Percentiles rank a stretch among this genome's conserved stretches.
phyloP scores from a whole-genome alignment of 2,329 filamentous ascomycete genomes.

The Fusarium setosum region DNA sequence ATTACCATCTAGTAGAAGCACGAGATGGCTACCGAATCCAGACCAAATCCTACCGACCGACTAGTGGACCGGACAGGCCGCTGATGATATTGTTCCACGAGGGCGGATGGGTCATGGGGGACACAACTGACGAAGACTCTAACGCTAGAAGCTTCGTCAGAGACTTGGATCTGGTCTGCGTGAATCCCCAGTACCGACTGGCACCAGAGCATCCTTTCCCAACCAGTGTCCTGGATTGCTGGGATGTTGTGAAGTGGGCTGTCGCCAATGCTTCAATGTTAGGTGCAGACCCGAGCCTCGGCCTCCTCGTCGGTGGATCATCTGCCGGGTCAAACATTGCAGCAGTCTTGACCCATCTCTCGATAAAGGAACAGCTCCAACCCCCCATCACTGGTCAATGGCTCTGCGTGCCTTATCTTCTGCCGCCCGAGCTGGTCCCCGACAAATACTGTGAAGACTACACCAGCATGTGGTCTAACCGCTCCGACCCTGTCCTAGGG shows the following conservation, averaged over 20 bases:
- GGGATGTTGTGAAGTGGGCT: constrained; percentile 7
- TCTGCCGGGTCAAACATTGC: not conserved
- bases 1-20: not conserved
- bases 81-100: not conserved
- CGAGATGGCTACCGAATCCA: not conserved
- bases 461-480: not conserved
- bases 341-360: not conserved
- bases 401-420: not conserved
- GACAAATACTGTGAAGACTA: not conserved
- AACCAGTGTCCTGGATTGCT: not conserved
- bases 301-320: not conserved
- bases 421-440: not conserved
- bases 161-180: not conserved
- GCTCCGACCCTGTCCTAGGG: not conserved
- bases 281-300: not conserved
- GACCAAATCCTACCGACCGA: not conserved
- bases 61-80: not conserved
- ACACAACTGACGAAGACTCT: not conserved
- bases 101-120: constrained; percentile 5
- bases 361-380: not conserved
- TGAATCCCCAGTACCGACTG: constrained; percentile 1
- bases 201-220: constrained; percentile 5
- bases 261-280: not conserved
- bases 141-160: not conserved
- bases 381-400: not conserved